A percentile compares a stretch with the other conserved stretches of the same genome.
phyloP scores from a whole-genome alignment of 305 asterid species.

The Fraxinus dipetala region DNA sequence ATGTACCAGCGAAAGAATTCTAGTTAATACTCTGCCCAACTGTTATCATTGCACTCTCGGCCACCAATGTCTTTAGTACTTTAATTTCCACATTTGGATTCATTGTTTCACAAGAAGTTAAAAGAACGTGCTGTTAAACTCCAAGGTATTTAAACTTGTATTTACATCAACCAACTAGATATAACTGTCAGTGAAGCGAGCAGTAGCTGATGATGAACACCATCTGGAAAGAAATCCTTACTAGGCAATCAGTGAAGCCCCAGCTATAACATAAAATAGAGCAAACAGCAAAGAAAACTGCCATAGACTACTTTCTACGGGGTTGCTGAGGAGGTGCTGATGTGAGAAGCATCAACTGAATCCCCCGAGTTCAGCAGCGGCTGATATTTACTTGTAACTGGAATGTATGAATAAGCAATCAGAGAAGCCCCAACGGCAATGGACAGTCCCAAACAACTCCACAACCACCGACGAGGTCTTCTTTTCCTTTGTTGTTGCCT shows the following conservation, averaged over 20 bases:
- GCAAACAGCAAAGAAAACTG: neutral
- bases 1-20: neutral
- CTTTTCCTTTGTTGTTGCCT: slow-evolving; percentile 60
- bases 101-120: neutral
- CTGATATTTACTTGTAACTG: slow-evolving; percentile 33
- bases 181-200: neutral
- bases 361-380: slow-evolving; percentile 25
- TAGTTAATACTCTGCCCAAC: neutral
- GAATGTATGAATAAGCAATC: slow-evolving; percentile 48
- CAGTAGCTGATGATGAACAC: neutral
- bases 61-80: neutral
- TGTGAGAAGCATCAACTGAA: slow-evolving; percentile 23
- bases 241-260: too few species aligned
- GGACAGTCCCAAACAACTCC: slow-evolving; percentile 66
- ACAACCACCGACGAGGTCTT: slow-evolving; percentile 48
- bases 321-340: slow-evolving; percentile 25
- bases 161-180: too few species aligned
- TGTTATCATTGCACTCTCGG: neutral
- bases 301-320: slow-evolving; percentile 3
- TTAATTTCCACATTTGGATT: neutral
- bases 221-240: neutral
- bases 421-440: slow-evolving; percentile 53
- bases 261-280: neutral
- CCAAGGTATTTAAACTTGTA: neutral
- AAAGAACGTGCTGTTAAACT: neutral